Base-by-base conservation (phyloP, 140 eudicot genomes). In the Ambrosia hybrid region DNA sequence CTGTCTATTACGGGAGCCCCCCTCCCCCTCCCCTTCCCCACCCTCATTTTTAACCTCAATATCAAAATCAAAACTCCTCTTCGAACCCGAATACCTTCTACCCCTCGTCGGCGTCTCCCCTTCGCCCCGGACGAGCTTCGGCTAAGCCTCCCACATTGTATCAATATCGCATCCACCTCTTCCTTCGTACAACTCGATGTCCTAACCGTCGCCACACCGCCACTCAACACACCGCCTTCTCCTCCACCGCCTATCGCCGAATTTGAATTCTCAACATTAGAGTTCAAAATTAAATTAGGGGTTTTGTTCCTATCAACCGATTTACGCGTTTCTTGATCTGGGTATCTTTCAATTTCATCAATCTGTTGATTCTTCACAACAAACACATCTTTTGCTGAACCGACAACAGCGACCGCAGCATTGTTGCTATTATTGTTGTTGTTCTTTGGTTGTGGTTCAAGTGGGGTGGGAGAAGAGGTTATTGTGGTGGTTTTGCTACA, bases 91-190 rank as follows among this genome's bases (percentile, higher is more conserved):
- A 74, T 85, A 90, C 85, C 79, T 86, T 78, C 87, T 80, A 3
- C 91, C 91, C 16, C 85, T 74, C 36, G 70, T 72, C 37, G 77
- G 84, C 17, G 73, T 76, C 33, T 86, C 88, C 11, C 73, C 13
- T 78, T 78, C 17, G 83, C 88, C 14, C 88, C 80, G 72, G 96
- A 88, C 2, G 94, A 90, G 76, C 97, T 93, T 71, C 98, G 83
- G 84, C 98, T 93, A 30, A 90, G 93, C 86, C 98, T 67, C 3
- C 98, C 98, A 51, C 98, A 93, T 34, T 93, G 97, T 43, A 93
- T 90, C 76, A 93, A 68, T 81, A 93, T 93, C 11, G 98, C 96
- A 76, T 90, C 98, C 79, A 93, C 89, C 57, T 93, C 98, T 61
- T 93, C 97, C 38, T 85, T 90, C 0, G 96, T 87, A 73, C 98